Evolutionary conservation across 2,329 filamentous ascomycete genomes (phyloP).

Genomic region (Pyricularia sp.): DNA sequence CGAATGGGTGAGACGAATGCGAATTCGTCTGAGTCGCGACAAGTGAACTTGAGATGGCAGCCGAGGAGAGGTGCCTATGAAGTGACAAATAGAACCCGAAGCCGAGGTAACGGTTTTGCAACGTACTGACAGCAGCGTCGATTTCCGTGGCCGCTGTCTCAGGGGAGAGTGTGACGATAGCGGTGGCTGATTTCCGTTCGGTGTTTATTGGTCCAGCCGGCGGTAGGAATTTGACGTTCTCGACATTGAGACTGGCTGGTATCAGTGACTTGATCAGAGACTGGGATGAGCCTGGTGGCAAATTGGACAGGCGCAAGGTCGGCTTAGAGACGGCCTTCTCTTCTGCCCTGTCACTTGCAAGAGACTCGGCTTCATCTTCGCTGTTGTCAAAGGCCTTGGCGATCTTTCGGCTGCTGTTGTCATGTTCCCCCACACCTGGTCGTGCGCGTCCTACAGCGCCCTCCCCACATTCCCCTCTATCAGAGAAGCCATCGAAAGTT

Average conservation of each 20-base stretch:
- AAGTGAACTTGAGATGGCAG: conserved; percentile 35
- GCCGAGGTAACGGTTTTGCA: conserved; percentile 77
- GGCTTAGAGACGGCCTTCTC: conserved; percentile 49
- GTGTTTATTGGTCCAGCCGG: conserved; percentile 33
- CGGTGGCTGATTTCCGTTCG: conserved; percentile 60
- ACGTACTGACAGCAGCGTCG: conserved; percentile 59
- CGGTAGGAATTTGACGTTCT: conserved; percentile 59
- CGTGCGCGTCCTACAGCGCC: conserved; percentile 18
- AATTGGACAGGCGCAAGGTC: conserved; percentile 45
- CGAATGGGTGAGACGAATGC: conserved; percentile 52
- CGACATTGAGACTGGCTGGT: conserved; percentile 48
- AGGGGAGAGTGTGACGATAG: conserved; percentile 68
- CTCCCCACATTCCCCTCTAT: conserved; percentile 18
- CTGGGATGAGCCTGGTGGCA: conserved; percentile 48
- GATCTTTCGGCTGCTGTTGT: conserved; percentile 32
- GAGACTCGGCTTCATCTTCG: conserved; percentile 38
- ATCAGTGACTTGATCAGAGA: conserved; percentile 47
- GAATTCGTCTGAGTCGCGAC: conserved; percentile 28
- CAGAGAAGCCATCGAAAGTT: conserved; percentile 32
- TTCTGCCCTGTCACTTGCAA: conserved; percentile 32
- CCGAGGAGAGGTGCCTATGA: conserved; percentile 72
- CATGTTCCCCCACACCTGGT: conserved; percentile 21
- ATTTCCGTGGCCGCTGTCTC: conserved; percentile 77
- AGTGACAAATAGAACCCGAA: conserved; percentile 72
- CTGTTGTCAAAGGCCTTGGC: conserved; percentile 62